Base-by-base conservation (phyloP, 768 basidiomycete genomes). In the Podaxis pistillaris region DNA sequence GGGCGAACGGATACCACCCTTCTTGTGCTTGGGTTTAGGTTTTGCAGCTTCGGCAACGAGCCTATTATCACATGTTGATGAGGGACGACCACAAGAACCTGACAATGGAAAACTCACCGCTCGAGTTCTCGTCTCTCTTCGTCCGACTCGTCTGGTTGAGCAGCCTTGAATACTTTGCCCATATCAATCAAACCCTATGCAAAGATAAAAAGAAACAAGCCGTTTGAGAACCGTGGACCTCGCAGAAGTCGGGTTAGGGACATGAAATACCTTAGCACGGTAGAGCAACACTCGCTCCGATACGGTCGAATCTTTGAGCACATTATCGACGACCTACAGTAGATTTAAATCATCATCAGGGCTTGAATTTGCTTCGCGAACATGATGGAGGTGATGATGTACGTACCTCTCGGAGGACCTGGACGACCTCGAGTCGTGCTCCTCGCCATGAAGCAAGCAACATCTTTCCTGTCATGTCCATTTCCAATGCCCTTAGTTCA, bases 361-460 rank as follows among this genome's bases (percentile, higher is more conserved):
- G 33, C 41, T 41, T 11, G 28, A 51, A 56, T 58, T 30, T 33
- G 33, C 49, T 61, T 15, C 62, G 19, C 60, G 64, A 19, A 52
- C 9, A 13, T 56, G 17, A 60, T 36, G 44, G n/a, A 36, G 40
- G 54, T 9, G 52, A 52, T 33, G 33, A 33, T 33, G 7, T 46
- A 19, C 70, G 17, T 62, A 78, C 74, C 80, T 93, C 88, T 56
- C 94, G 84, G 53, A 96, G 80, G 13, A 98, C 94, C 68, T 94
- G 91, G 22, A 91, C 84, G 46, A 98, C 94, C 76, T 99, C 97
- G 71, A 98, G 86, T 57, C 96, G 87, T 2, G 96, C 96, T 13
- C 96, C 97, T 62, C 95, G 88, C 97, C 97, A 99, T 26, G 96
- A 96, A 5, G 96, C 96, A 30, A 98, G 86, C 77, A 98, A 84